Conservation (phyloP, 2,329 filamentous ascomycete species). For the Cordyceps sp. region DNA sequence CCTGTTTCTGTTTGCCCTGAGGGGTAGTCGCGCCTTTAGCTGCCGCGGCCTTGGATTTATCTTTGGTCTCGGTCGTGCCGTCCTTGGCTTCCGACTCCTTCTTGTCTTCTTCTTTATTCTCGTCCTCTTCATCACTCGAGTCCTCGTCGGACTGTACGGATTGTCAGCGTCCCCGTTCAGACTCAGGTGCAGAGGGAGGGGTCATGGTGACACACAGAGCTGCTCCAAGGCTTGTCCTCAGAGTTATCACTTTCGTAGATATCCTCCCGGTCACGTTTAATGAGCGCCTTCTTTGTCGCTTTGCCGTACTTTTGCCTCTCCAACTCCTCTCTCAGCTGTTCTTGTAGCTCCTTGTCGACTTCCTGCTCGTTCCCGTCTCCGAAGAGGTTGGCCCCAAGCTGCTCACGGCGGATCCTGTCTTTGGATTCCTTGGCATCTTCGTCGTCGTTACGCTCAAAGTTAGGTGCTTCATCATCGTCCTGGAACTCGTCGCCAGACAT, state of each 20-base stretch:
- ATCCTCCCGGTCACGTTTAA: constrained; percentile 71
- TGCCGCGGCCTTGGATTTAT: constrained; percentile 36
- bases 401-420: constrained; percentile 59
- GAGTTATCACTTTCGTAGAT: constrained; percentile 62
- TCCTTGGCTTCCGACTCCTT: constrained; percentile 47
- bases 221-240: constrained; percentile 24
- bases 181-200: background rate
- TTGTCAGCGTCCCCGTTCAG: constrained; percentile 6
- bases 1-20: constrained; percentile 27
- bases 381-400: constrained; percentile 77
- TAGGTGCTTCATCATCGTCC: constrained; percentile 68
- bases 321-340: constrained; percentile 51
- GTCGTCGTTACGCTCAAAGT: constrained; percentile 63
- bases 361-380: constrained; percentile 51
- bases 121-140: constrained; percentile 17
- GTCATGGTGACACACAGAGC: constrained; percentile 13
- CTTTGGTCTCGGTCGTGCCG: constrained; percentile 31
- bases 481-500: constrained; percentile 62
- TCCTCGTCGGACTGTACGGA: constrained; percentile 30
- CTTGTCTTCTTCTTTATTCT: constrained; percentile 33
- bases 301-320: constrained; percentile 58
- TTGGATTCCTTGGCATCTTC: constrained; percentile 62
- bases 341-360: constrained; percentile 58
- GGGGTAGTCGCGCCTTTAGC: constrained; percentile 52
- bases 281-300: constrained; percentile 60